Base-by-base conservation (phyloP, 2,329 filamentous ascomycete genomes). In the Hansfordia pulvinata region DNA sequence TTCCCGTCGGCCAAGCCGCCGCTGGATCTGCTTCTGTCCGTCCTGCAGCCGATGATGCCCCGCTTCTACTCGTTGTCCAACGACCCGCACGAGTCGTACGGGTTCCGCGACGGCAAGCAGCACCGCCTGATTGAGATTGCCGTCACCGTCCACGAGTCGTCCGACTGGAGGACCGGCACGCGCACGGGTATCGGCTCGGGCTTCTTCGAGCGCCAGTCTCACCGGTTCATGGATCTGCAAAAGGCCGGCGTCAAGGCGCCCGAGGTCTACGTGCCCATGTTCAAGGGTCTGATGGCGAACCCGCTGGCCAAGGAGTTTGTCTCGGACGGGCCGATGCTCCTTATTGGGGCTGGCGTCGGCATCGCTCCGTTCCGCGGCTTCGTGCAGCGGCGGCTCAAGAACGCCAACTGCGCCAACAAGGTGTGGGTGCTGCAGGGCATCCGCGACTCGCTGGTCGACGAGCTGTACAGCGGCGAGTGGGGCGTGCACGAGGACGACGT, bases 21-120 rank as follows among this genome's bases (percentile, higher is more conserved):
- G 4, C 63, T 98, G 41, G 81, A 90, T 29, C 63, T 75, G 32
- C 63, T 98, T 8, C 66, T 94, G 19, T 81, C 80, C 3, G 69
- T 79, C 22, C 69, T 94, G 28, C 81, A 80, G 42, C 80, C 83
- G 25, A 67, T 96, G 27, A 96, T 96, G 88, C 90, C 90, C 3
- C 81, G 90, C 33, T 98, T 98, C 62, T 98, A 98, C 60, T 96
- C 88, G 4, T 73, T 98, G 10, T 94, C 86, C 28, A 94, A 93
- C 50, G 90, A 98, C 44, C 90, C 90, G 0, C 82, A 90, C 36
- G 74, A 92, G 39, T 67, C 65, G 6, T 80, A 69, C 34, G 68
- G 69, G 35, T 67, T 75, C 13, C 69, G 73, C 35, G 78, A 79
- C 35, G 69, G 72, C 20, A 70, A 78, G 36, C 68, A 70, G 38